Percentiles rank a stretch among this genome's conserved stretches.
These are phyloP conservation scores for Trypanosomatidae sp. DNA, from an alignment of 208 protist species.

Conservation along the genomic window DNA sequence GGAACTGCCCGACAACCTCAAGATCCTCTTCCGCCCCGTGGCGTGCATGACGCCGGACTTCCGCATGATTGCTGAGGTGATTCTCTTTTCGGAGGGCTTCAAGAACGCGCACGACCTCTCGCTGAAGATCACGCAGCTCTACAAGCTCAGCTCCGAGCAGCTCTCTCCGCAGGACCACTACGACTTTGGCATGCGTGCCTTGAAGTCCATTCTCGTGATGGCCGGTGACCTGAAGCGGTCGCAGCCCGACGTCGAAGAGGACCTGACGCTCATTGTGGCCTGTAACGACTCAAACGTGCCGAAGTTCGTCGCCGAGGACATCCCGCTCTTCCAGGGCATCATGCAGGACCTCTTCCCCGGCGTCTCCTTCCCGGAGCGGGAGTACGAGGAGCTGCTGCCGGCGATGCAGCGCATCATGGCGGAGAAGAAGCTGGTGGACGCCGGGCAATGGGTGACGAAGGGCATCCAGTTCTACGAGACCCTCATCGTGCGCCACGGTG, in stretches of 20 bases:
- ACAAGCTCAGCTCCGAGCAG: conserved; percentile 98
- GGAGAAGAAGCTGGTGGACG: conserved; percentile 70
- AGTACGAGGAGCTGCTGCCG: conserved; percentile 92
- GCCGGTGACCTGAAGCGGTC: conserved; percentile 97
- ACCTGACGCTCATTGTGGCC: conserved; percentile 98
- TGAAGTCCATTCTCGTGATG: conserved; percentile 99
- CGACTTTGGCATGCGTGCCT: conserved; percentile 98
- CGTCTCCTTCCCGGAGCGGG: conserved; percentile 91
- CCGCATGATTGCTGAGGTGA: conserved; percentile 98
- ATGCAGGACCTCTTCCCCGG: conserved; percentile 98
- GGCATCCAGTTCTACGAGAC: conserved; percentile 98
- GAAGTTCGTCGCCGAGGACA: conserved; percentile 98
- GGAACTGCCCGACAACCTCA: conserved; percentile 98
- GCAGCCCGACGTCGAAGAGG: conserved; percentile 95
- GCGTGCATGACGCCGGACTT: conserved; percentile 99
- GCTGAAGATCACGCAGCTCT: conserved; percentile 98
- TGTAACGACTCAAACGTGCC: conserved; percentile 98
- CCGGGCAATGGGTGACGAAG: conserved; percentile 92
- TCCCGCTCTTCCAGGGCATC: conserved; percentile 98
- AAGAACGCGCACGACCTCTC: conserved; percentile 94
- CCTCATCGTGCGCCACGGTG: conserved; percentile 97
- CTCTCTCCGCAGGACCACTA: conserved; percentile 97
- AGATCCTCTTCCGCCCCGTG: conserved; percentile 97
- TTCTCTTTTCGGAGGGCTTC: conserved; percentile 98
- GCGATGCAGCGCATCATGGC: conserved; percentile 86